Evolutionary conservation across 768 basidiomycete species (phyloP), one percentile per base, ranked within the genome.

Genomic region (Calocera viscosa): DNA sequence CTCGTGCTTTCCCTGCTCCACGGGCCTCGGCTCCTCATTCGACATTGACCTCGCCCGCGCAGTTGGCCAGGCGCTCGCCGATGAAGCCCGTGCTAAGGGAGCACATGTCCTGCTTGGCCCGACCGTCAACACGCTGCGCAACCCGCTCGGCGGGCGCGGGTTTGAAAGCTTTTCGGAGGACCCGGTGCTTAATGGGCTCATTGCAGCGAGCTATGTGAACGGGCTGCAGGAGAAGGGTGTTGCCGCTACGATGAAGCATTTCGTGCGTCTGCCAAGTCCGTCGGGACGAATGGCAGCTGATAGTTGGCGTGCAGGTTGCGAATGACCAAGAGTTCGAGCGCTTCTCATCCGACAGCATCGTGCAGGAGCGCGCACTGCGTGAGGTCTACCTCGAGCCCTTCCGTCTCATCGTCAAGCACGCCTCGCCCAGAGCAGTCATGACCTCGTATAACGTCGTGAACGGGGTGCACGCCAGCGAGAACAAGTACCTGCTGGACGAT

Each of bases 1-100:
- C 1, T 83, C 80, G 65, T 85, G 83, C 69, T 84, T 85, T 73
- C 84, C 84, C 0, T 80, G 80, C 1, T 83, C 82, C 7, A 84
- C 83, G 2, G 84, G 81, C 11, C 71, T 86, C 2, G 84, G 80
- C 5, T 80, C 83, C 7, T 82, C 83, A 0, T 85, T 84, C 69
- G 84, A 85, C 66, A 70, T 81, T 1, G 80, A 80, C 2, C 79
- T 85, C 7, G 80, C 81, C 14, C 68, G 68, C 17, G 70, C 77
- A 40, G 77, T 85, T 22, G 84, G 83, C 11, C 73, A 79, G 49
- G 81, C 82, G 12, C 76, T 86, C 1, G 84, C 79, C 1, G 81
- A 83, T 26, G 85, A 86, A 72, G 76, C 78, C 63, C 76, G 79
- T 10, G 82, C 82, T 11, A 82, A 84, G 74, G 78, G 82, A 75